A percentile compares a stretch with the other conserved stretches of the same genome.
Evolutionary conservation across 1,284 basidiomycete species (phyloP).

Genomic region (Marasmius oreades): DNA sequence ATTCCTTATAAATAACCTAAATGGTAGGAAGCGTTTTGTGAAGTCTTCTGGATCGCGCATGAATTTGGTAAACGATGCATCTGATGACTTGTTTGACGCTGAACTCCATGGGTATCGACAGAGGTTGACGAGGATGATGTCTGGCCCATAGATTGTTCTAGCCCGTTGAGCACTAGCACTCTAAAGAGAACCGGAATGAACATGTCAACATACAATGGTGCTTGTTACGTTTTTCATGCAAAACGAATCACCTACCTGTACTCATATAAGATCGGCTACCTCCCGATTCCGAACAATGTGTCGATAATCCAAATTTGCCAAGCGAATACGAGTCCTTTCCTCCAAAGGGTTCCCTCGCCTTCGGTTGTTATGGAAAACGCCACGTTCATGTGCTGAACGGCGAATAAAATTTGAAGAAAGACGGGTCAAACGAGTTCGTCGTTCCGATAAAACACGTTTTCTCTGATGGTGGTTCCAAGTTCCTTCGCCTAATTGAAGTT

Average conservation of each 20-base stretch:
- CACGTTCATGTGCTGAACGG: constrained; percentile 55
- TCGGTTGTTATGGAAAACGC: constrained; percentile 70
- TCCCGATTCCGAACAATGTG: constrained; percentile 56
- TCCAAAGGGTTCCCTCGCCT: constrained; percentile 67
- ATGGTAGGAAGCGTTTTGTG: background rate
- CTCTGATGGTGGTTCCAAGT: constrained; percentile 15
- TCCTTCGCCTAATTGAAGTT: constrained; percentile 50
- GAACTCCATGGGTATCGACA: constrained; percentile 72
- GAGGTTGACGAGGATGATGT: constrained; percentile 67
- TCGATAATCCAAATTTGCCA: constrained; percentile 76
- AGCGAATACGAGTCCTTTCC: constrained; percentile 43
- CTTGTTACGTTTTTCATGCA: too few species aligned
- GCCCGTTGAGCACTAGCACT: background rate
- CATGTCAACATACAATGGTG: too few species aligned
- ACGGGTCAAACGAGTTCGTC: constrained; percentile 45
- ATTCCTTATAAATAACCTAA: background rate
- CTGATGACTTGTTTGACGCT: background rate
- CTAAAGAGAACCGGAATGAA: constrained; percentile 9
- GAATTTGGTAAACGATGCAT: background rate
- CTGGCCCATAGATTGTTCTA: constrained; percentile 80
- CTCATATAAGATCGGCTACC: constrained; percentile 64
- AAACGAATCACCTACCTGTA: constrained; percentile 38
- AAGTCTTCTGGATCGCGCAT: background rate
- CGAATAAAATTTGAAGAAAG: constrained; percentile 61
- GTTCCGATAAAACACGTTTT: constrained; percentile 24